Evolutionary conservation across 352 stramenopile genomes (phyloP).

Genomic region (Blastocystis sp.): DNA sequence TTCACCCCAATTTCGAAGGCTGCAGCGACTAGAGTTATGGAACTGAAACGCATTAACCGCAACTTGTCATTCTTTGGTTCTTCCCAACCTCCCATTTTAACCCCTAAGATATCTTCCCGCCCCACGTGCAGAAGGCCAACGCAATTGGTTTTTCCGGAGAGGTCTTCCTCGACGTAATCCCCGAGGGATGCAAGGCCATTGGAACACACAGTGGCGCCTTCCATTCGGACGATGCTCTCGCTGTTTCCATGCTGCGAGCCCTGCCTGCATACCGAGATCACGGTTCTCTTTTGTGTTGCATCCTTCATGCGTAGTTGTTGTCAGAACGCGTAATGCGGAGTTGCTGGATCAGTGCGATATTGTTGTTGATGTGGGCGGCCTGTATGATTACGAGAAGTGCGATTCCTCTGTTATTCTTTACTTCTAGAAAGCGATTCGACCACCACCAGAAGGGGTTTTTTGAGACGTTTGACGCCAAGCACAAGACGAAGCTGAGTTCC

Average conservation of each 20-base stretch:
- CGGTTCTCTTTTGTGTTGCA: background rate
- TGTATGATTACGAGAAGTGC: conserved; percentile 61
- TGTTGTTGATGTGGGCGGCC: conserved; percentile 62
- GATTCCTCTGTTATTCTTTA: background rate
- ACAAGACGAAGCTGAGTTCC: conserved; percentile 68
- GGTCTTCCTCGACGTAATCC: conserved; percentile 2
- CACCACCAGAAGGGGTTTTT: conserved; percentile 52
- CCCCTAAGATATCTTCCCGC: conserved; percentile 7
- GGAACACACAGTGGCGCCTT: conserved; percentile 23
- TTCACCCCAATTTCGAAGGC: background rate
- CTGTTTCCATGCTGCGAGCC: conserved; percentile 1
- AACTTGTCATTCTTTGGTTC: conserved; percentile 18
- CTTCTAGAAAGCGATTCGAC: conserved; percentile 29
- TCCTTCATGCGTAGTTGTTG: conserved; percentile 17
- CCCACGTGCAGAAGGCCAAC: background rate
- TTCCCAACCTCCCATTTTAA: background rate
- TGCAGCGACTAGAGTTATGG: background rate
- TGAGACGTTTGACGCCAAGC: conserved; percentile 25
- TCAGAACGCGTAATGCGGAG: conserved; percentile 37
- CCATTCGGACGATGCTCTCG: conserved; percentile 16
- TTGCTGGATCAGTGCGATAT: conserved; percentile 67
- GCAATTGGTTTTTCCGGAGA: conserved; percentile 4
- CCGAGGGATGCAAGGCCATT: background rate
- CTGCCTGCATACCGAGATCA: background rate
- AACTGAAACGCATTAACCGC: conserved; percentile 18